Conservation (phyloP, 768 basidiomycete species). For the Agaricus subrufescens region DNA sequence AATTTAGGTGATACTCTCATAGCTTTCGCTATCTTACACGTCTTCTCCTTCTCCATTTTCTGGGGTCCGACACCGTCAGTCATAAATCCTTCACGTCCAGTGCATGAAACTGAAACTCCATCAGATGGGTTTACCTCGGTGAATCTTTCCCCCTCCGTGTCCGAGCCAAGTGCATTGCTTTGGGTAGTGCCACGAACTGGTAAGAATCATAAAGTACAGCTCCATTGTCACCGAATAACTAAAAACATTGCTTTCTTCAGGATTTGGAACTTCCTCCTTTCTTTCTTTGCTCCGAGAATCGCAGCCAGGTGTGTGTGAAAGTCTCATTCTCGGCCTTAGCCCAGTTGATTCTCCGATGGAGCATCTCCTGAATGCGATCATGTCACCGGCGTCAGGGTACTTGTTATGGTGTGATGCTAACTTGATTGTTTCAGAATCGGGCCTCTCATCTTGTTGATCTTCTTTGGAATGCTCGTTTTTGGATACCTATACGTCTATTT, state of each 20-base stretch:
- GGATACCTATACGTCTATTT: conserved; percentile 72
- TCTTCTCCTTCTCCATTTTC: conserved; percentile 66
- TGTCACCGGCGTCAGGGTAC: not conserved
- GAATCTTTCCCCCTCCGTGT: conserved; percentile 82
- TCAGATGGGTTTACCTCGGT: conserved; percentile 64
- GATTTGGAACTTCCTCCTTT: conserved; percentile 75
- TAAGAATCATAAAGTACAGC: conserved; percentile 4
- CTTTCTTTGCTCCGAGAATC: conserved; percentile 69
- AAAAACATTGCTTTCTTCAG: conserved; percentile 25
- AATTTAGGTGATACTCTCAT: conserved; percentile 56
- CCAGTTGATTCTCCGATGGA: not conserved
- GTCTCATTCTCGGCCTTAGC: not conserved
- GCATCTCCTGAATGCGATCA: not conserved
- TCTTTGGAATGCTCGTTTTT: conserved; percentile 69
- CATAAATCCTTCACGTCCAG: not conserved
- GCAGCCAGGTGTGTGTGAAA: conserved; percentile 40
- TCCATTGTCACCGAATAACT: not conserved
- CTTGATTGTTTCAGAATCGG: conserved; percentile 44
- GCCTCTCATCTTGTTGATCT: conserved; percentile 70
- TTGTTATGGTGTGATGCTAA: not conserved
- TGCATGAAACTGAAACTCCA: not conserved
- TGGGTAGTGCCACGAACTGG: conserved; percentile 56
- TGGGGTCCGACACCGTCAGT: conserved; percentile 69
- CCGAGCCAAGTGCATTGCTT: conserved; percentile 70
- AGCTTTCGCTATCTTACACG: conserved; percentile 74